Conservation (phyloP, 495 filamentous ascomycete genomes). For the Pseudevernia furfuracea region DNA sequence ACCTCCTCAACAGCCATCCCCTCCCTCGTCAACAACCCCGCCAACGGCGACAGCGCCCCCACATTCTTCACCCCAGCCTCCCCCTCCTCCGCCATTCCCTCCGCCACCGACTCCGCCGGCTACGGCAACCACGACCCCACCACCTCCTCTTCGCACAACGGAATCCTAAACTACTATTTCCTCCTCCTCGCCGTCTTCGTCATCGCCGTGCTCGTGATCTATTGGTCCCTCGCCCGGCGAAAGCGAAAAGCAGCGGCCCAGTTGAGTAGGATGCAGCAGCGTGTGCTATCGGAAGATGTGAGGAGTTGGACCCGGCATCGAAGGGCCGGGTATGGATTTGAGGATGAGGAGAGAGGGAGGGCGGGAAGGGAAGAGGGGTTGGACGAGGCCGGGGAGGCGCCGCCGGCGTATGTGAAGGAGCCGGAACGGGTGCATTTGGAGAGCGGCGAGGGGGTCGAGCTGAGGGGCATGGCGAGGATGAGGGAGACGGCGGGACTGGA, state of each 20-base stretch:
- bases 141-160: constrained; percentile 7
- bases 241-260: constrained; percentile 5
- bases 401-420: constrained; percentile 44
- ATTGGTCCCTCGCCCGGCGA: constrained; percentile 19
- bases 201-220: constrained; percentile 23
- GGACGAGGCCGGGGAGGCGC: constrained; percentile 51
- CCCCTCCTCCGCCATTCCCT: constrained; percentile 9
- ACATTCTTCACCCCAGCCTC: constrained; percentile 5
- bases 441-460: constrained; percentile 9
- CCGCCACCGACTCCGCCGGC: constrained; percentile 7
- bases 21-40: constrained; percentile 5
- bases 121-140: constrained; percentile 5
- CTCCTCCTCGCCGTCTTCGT: constrained; percentile 28
- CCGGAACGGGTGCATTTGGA: constrained; percentile 20
- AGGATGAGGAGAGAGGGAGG: constrained; percentile 12
- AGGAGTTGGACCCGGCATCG: constrained; percentile 15
- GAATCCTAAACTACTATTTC: constrained; percentile 33
- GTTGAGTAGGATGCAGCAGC: constrained; percentile 14
- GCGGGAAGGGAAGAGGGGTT: constrained; percentile 37
- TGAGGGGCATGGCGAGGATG: constrained; percentile 13
- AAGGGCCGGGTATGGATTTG: constrained; percentile 3
- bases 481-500: constrained; percentile 10
- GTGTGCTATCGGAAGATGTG: constrained; percentile 19
- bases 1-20: neutral
- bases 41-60: constrained; percentile 11